Base-by-base conservation (phyloP, 2,329 filamentous ascomycete species). In the Cytospora paraplurivora region DNA sequence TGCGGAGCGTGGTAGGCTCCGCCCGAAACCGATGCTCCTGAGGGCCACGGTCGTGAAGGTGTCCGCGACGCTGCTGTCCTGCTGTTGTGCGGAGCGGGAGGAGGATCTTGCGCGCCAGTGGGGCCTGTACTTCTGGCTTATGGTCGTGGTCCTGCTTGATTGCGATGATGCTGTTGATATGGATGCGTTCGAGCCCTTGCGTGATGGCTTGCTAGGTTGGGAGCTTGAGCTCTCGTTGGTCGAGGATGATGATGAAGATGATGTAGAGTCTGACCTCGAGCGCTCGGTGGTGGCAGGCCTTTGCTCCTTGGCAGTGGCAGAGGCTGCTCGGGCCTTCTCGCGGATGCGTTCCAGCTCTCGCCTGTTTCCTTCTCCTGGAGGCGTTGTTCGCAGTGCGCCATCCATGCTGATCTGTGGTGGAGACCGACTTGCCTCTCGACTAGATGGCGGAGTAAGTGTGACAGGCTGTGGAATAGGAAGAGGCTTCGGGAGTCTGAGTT, bases 301-400 rank as follows among this genome's bases (percentile, higher is more conserved):
- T 13, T 15, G 27, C 27, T 57, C 61, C 17, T 58, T 57, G 5
- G 57, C 57, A 10, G 47, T 38, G 8, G 64, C 64, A 37, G 58
- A 55, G 5, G 62, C 64, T 10, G 35, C 38, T n/a, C 51, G 61
- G 21, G 64, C 64, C 19, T 62, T 60, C 57, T 66, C 64, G 7
- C 64, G 61, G 50, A 66, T 60, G 12, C 57, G 61, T n/a, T 66
- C 64, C 52, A 66, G 55, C 53, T 66, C 64, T n/a, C 64, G 57
- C 3, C 64, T 55, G 62, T 57, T 66, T 27, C 64, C 62, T 27
- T 66, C 54, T 13, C 64, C 64, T 1, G 64, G 64, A 10, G 64
- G 64, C 7, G 59, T 61, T 11, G 64, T 66, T 2, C 64, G 61
- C 35, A 66, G 52, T 21, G 59, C 53, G 49, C 62, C 62, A 8